Evolutionary conservation across 2,329 filamentous ascomycete species (phyloP), one percentile per base, ranked within the genome.

Genomic region (Fulvia fulva): DNA sequence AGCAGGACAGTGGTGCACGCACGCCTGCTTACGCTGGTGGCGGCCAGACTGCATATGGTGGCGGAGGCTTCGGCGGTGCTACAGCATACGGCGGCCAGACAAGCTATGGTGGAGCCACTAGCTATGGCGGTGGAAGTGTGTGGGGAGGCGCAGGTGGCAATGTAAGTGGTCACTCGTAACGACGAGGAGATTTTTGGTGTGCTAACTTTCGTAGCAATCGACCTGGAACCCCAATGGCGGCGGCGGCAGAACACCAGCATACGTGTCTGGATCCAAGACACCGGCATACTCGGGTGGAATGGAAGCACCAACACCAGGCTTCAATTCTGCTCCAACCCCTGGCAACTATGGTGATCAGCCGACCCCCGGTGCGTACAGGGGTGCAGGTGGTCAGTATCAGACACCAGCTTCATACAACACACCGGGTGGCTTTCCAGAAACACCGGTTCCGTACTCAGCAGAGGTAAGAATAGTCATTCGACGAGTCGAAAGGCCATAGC

Each of bases 261-360:
- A 66, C 32, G 49, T 63, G n/a, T 30, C 74, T 56, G 87, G 87
- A 7, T 87, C 84, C n/a, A 87, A 92, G 73, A 95, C 91, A 0
- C 91, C 91, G 2, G 87, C 84, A 1, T 91, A 89, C 70, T 53
- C 60, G 23, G 70, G 68, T 21, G 64, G 68, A 0, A 90, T 89
- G 65, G 89, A 93, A 66, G 87, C 87, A 3, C 87, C 87, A 16
- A 76, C 72, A 6, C 73, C 74, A 9, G 71, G 72, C 37, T 74
- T 70, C 51, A 75, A 75, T 68, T 72, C 73, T 41, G 76, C 76
- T 12, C 75, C 76, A 1, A 78, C 75, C 1, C 76, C 76, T 22
- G 74, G 75, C 62, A 57, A 64, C 11, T 73, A 68, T 19, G 68
- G 67, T 12, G 70, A 72, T 52, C 63, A 69, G 26, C 69, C 71